Conservation (phyloP, 2,329 filamentous ascomycete species). For the Magnaporthiopsis rhizophila region DNA sequence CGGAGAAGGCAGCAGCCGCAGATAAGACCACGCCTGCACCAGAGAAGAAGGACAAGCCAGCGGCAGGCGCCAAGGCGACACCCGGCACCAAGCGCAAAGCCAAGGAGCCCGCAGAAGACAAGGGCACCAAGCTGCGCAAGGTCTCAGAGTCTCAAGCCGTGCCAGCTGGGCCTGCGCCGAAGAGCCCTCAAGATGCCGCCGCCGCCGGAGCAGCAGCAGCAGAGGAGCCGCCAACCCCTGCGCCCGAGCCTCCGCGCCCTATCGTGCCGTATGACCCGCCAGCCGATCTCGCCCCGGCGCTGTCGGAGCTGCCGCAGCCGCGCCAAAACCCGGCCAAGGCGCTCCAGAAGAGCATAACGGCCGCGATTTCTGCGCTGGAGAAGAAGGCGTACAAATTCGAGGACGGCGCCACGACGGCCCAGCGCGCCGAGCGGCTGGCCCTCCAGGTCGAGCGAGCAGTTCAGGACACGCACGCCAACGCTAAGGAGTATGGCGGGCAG, state of each 20-base stretch:
- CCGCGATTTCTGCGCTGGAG: conserved; percentile 57
- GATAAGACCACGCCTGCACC: conserved; percentile 11
- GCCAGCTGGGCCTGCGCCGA: conserved; percentile 15
- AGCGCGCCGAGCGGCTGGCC: conserved; percentile 61
- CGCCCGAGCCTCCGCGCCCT: conserved; percentile 8
- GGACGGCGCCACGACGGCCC: conserved; percentile 54
- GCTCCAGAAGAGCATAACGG: conserved; percentile 60
- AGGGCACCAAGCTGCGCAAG: conserved; percentile 49
- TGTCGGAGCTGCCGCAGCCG: conserved; percentile 48
- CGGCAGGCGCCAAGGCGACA: background rate
- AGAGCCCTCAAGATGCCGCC: background rate
- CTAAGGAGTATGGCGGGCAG: conserved; percentile 50
- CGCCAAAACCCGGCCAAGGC: conserved; percentile 64
- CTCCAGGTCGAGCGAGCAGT: conserved; percentile 73
- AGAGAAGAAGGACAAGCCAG: conserved; percentile 28
- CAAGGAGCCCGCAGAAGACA: conserved; percentile 47
- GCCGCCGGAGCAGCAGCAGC: background rate
- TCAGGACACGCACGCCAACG: conserved; percentile 44
- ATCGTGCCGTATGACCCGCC: conserved; percentile 38
- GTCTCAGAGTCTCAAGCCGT: conserved; percentile 40
- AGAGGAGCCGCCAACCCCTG: conserved; percentile 9
- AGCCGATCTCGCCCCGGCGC: conserved; percentile 40
- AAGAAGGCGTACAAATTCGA: conserved; percentile 57
- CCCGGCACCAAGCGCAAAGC: conserved; percentile 43
- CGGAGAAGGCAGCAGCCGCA: background rate